A percentile compares a stretch with the other conserved stretches of the same genome.
These are phyloP conservation scores for Jatropha curcas DNA, from an alignment of 345 rosid genomes.

Conservation along the genomic window DNA sequence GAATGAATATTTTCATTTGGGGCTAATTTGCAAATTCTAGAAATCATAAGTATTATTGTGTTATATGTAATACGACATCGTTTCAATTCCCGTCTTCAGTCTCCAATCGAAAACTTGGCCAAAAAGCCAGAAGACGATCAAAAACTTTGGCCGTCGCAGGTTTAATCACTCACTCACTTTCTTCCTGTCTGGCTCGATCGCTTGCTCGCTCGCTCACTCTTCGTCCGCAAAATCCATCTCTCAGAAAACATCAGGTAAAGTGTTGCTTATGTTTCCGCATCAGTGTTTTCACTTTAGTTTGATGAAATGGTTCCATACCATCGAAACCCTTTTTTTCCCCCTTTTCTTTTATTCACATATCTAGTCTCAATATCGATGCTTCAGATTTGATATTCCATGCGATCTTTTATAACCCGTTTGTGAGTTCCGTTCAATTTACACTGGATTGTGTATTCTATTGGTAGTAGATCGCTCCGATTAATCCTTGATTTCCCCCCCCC, in stretches of 20 bases:
- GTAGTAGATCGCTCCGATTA: not conserved
- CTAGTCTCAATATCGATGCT: not conserved
- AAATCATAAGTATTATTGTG: too few relatives aligned
- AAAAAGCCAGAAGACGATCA: not conserved
- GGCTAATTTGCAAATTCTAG: not conserved
- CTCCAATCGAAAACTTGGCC: constrained; percentile 1
- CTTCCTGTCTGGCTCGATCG: too few relatives aligned
- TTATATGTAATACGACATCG: too few relatives aligned
- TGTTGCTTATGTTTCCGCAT: not conserved
- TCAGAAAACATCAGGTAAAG: not conserved
- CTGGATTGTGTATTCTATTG: not conserved
- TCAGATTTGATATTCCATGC: not conserved
- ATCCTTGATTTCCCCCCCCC: not conserved
- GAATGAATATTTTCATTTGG: not conserved
- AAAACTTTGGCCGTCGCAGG: not conserved
- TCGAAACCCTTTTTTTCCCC: not conserved
- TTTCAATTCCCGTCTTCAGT: not conserved
- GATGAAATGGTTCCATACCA: not conserved
- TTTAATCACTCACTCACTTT: too few relatives aligned
- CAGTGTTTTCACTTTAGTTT: not conserved
- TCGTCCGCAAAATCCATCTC: not conserved
- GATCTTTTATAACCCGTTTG: not conserved
- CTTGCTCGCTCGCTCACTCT: not conserved
- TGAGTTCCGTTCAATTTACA: too few relatives aligned
- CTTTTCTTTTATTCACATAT: not conserved